A percentile compares a stretch with the other conserved stretches of the same genome.
Conservation (phyloP, 2,329 filamentous ascomycete species). For the Diaporthe sp. region DNA sequence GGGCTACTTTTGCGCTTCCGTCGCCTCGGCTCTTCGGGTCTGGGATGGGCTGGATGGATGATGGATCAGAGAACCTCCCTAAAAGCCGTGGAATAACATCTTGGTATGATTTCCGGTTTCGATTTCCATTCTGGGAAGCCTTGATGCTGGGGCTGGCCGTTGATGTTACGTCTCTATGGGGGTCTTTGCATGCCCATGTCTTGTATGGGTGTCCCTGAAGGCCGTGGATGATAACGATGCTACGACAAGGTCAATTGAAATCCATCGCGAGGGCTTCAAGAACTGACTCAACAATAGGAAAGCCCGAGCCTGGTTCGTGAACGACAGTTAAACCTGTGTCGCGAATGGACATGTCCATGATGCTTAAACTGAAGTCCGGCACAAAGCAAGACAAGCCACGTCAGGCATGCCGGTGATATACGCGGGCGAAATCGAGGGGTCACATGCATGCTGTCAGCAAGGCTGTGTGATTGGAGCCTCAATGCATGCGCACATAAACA, state of each 20-base stretch:
- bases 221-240: not conserved
- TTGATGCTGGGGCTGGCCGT: not conserved
- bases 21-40: too few species aligned
- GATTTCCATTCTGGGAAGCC: not conserved
- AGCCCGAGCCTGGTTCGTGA: not conserved
- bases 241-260: too few species aligned
- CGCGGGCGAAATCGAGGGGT: not conserved
- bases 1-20: too few species aligned
- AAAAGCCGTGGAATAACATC: not conserved
- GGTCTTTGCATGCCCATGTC: not conserved
- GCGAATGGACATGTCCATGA: not conserved
- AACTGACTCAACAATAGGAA: not conserved
- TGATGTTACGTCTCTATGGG: not conserved
- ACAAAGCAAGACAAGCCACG: too few species aligned
- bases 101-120: not conserved
- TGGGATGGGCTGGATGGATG: too few species aligned
- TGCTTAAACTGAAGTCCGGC: too few species aligned
- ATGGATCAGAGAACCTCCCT: not conserved
- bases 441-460: not conserved
- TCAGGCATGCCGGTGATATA: too few species aligned
- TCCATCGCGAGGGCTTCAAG: too few species aligned
- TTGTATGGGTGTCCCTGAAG: constrained; percentile 11
- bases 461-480: not conserved
- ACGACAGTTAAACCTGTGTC: not conserved
- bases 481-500: too few species aligned